Evolutionary conservation across 2,329 filamentous ascomycete genomes (phyloP).

Genomic region (Calycina marina): DNA sequence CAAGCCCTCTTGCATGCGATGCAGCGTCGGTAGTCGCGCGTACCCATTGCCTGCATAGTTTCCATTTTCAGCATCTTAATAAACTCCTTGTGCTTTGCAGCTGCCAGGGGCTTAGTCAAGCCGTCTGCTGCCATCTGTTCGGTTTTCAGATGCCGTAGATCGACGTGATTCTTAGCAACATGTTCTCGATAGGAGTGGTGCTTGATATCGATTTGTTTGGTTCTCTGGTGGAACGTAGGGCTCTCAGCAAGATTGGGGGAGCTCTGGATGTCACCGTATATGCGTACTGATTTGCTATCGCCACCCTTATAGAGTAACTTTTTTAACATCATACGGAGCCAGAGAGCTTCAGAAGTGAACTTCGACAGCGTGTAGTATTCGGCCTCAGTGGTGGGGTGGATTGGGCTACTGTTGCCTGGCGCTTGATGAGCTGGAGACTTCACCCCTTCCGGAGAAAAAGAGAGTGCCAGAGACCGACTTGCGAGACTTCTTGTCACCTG

Average conservation of each 20-base stretch:
- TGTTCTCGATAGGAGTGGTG: no score
- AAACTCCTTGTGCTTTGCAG: no score
- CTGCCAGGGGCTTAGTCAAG: no score
- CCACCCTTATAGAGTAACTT: no score
- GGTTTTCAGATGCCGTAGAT: no score
- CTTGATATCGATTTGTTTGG: slow-evolving; percentile 3
- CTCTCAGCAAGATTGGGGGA: slow-evolving; percentile 1
- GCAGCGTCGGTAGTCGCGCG: no score
- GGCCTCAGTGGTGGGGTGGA: background rate
- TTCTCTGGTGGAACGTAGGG: slow-evolving; percentile 1
- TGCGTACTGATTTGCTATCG: background rate
- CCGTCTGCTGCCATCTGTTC: no score
- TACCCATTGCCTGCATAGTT: no score
- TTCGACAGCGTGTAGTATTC: background rate
- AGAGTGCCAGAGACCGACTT: slow-evolving; percentile 3
- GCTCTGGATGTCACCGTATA: slow-evolving; percentile 1
- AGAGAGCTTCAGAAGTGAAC: background rate
- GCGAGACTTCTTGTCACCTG: background rate
- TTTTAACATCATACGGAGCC: background rate
- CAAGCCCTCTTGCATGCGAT: no score
- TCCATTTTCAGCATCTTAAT: no score
- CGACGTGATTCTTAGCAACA: no score
- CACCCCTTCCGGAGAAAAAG: no score
- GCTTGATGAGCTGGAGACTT: background rate
- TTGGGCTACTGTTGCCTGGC: background rate